Conservation (phyloP, 208 protist species). For the Blastocrithidia nonstop region DNA sequence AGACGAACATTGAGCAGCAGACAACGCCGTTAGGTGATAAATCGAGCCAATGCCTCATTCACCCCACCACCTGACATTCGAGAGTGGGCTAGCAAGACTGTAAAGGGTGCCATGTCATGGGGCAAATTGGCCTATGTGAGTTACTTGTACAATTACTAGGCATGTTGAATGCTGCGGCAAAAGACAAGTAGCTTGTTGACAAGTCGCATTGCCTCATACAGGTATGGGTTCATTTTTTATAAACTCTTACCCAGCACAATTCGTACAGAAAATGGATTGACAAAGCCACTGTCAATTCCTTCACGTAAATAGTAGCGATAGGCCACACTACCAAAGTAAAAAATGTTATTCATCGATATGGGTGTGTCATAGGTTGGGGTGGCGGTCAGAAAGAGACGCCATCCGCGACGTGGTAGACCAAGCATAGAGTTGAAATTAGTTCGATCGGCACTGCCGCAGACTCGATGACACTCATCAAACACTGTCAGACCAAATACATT, state of each 20-base stretch:
- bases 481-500: constrained; percentile 32
- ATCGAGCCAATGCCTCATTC: constrained; percentile 18
- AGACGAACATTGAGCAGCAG: constrained; percentile 59
- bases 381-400: constrained; percentile 50
- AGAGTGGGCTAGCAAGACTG: constrained; percentile 47
- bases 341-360: constrained; percentile 49
- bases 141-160: constrained; percentile 12
- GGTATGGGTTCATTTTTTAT: constrained; percentile 46
- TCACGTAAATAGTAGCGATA: constrained; percentile 71
- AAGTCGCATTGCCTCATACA: constrained; percentile 55
- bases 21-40: constrained; percentile 17
- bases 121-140: constrained; percentile 10
- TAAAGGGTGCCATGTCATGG: constrained; percentile 26
- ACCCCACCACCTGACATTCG: constrained; percentile 27
- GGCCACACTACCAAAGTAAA: constrained; percentile 50
- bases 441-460: constrained; percentile 36
- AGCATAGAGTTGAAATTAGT: constrained; percentile 64
- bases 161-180: constrained; percentile 46
- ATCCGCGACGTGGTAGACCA: constrained; percentile 10
- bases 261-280: constrained; percentile 53
- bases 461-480: constrained; percentile 74
- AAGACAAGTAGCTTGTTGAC: constrained; percentile 72
- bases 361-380: constrained; percentile 69
- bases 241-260: constrained; percentile 31
- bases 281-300: constrained; percentile 55